Evolutionary conservation across 2,329 filamentous ascomycete species (phyloP).

Genomic region (Capronia coronata): DNA sequence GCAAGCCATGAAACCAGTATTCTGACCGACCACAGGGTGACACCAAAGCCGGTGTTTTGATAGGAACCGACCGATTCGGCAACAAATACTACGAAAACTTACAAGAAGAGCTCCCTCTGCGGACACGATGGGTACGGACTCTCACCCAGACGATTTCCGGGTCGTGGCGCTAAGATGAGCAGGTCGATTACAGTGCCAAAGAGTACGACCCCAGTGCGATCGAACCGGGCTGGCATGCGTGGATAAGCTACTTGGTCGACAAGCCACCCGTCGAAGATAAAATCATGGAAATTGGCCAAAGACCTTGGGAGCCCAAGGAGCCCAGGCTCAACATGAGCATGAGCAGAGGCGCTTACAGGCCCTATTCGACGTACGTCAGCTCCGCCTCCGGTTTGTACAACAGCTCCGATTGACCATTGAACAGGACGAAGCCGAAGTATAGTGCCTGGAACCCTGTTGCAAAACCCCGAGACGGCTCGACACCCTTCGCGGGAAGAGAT

Average conservation of each 20-base stretch:
- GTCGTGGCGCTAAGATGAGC: conserved; percentile 70
- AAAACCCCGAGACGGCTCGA: conserved; percentile 28
- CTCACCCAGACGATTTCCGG: conserved; percentile 33
- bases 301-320: conserved; percentile 69
- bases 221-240: conserved; percentile 95
- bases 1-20: not conserved
- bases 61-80: conserved; percentile 81
- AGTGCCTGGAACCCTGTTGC: conserved; percentile 34
- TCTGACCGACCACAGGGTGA: conserved; percentile 55
- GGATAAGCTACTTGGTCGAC: conserved; percentile 92
- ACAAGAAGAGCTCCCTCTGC: conserved; percentile 78
- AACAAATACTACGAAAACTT: conserved; percentile 98
- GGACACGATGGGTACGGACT: conserved; percentile 19
- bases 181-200: conserved; percentile 91
- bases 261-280: conserved; percentile 73
- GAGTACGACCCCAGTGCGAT: conserved; percentile 63
- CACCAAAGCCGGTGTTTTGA: conserved; percentile 83
- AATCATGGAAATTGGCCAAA: conserved; percentile 58
- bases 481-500: conserved; percentile 11
- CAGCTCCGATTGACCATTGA: not conserved
- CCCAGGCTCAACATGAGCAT: conserved; percentile 70
- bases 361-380: conserved; percentile 82
- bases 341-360: conserved; percentile 74
- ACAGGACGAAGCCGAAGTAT: conserved; percentile 34
- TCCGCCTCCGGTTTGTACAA: not conserved